Conservation (phyloP, 345 rosid genomes). For the Rhizophora mangle region DNA sequence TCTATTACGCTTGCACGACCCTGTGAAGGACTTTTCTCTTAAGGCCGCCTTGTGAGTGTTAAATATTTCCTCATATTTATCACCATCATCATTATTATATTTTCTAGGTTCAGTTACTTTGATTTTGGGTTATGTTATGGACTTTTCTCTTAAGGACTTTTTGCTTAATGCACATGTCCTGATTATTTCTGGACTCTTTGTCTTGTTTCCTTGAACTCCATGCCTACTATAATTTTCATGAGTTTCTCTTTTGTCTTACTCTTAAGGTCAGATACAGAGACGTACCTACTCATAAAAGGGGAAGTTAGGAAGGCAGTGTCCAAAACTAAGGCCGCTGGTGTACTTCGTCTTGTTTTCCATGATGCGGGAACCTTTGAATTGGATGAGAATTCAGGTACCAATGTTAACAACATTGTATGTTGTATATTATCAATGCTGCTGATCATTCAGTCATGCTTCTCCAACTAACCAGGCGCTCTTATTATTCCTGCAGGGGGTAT, state of each 20-base stretch:
- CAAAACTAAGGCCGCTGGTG: slow-evolving; percentile 90
- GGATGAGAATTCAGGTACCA: slow-evolving; percentile 51
- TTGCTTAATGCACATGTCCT: no score
- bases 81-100: not conserved
- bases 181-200: no score
- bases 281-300: slow-evolving; percentile 38
- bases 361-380: slow-evolving; percentile 92
- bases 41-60: slow-evolving; percentile 54
- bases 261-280: slow-evolving; percentile 34
- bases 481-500: slow-evolving; percentile 62
- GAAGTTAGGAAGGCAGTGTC: slow-evolving; percentile 67
- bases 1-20: slow-evolving; percentile 35
- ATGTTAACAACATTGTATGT: not conserved
- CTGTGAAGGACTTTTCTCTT: slow-evolving; percentile 25
- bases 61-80: not conserved
- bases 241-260: slow-evolving; percentile 13
- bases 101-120: not conserved
- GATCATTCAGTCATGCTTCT: not conserved
- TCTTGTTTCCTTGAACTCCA: no score
- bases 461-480: not conserved
- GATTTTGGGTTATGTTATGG: not conserved
- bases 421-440: not conserved
- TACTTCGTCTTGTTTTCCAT: slow-evolving; percentile 94
- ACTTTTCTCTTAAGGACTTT: no score
- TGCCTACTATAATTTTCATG: not conserved